Evolutionary conservation across 257 asterid genomes (phyloP).

Genomic region (Prunella vulgaris): DNA sequence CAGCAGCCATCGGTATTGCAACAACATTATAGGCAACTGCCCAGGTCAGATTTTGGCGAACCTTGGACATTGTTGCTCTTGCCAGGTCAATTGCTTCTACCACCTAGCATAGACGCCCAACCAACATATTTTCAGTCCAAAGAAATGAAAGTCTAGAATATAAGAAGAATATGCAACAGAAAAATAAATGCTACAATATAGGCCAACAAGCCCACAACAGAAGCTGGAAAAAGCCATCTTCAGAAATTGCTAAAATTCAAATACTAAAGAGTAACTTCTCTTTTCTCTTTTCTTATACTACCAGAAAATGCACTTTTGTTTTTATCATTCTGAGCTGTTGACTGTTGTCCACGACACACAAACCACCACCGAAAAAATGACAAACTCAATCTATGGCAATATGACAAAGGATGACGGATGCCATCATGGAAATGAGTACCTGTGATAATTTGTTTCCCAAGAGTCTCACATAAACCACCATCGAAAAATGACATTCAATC

Average conservation of each 20-base stretch:
- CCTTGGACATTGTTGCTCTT: constrained; percentile 84
- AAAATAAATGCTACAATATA: not conserved
- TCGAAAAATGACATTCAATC: not conserved
- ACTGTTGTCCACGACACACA: not conserved
- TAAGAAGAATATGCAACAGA: not conserved
- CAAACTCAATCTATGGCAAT: constrained; percentile 6
- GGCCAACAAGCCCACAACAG: not conserved
- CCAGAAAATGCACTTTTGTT: not conserved
- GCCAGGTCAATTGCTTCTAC: constrained; percentile 90
- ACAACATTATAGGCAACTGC: constrained; percentile 84
- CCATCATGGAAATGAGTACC: constrained; percentile 34
- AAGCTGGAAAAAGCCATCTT: not conserved
- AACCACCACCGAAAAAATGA: not conserved
- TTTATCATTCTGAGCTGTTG: not conserved
- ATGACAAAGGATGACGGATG: not conserved
- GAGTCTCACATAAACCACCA: constrained; percentile 41
- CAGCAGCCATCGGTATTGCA: constrained; percentile 95
- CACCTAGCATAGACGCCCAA: constrained; percentile 46
- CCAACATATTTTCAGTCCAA: constrained; percentile 8
- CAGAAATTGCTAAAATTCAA: not conserved
- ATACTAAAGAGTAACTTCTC: not conserved
- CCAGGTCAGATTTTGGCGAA: constrained; percentile 89
- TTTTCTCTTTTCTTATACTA: not conserved
- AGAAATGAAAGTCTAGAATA: constrained; percentile 7
- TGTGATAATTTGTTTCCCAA: constrained; percentile 87